Evolutionary conservation across 78 protist species (phyloP).

Genomic region (Dictyostelium citrinum): DNA sequence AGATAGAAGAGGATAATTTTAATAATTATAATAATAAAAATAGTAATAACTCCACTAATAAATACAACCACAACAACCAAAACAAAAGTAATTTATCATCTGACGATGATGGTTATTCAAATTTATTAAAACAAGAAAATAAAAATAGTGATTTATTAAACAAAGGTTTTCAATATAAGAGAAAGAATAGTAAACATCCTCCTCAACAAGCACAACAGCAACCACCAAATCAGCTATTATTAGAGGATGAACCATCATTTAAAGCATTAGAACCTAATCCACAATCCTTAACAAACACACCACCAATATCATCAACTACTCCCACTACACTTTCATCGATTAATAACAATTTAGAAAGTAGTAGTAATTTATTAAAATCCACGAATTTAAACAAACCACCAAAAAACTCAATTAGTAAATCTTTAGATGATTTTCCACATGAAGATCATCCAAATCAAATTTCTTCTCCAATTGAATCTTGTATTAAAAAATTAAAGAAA

Average conservation of each 20-base stretch:
- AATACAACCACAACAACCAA: too few species aligned
- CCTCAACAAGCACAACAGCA: not conserved
- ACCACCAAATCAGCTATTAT: not conserved
- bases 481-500: slow-evolving; percentile 23
- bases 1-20: not conserved
- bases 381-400: not conserved
- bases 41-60: not conserved
- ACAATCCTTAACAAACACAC: not conserved
- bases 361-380: not conserved
- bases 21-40: not conserved
- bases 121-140: not conserved
- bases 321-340: not conserved
- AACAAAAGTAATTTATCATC: not conserved
- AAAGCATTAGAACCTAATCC: not conserved
- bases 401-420: not conserved
- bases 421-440: not conserved
- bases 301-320: not conserved
- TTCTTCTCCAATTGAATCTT: not conserved
- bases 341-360: not conserved
- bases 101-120: not conserved
- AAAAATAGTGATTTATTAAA: not conserved
- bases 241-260: not conserved
- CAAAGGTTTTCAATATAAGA: not conserved
- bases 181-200: not conserved
- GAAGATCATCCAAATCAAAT: not conserved